Base-by-base conservation (phyloP, 2,329 filamentous ascomycete genomes). In the Sclerotinia glacialis region DNA sequence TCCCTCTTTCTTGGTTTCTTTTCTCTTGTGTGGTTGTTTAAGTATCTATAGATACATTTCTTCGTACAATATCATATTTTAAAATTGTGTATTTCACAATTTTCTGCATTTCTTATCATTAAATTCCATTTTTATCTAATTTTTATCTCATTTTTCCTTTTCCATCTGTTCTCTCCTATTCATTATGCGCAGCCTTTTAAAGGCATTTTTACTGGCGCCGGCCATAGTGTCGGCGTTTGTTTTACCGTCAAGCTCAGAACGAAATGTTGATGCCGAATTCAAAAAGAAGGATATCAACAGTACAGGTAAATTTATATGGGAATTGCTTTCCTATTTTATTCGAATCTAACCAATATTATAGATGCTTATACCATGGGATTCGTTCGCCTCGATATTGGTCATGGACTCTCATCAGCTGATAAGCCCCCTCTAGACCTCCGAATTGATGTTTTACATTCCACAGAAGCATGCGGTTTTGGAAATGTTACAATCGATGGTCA, bases 401-500 rank as follows among this genome's bases (percentile, higher is more conserved):
- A 37, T 26, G 68, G 67, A 23, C 64, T 63, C n/a, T 54, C 52
- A 62, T 72, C 72, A 73, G 67, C 64, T 71, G 70, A 73, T 63
- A 59, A 12, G 6, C 61, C 67, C 23, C 42, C 68, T 5, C 34
- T 74, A 7, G 62, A 52, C 40, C 70, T 85, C 59, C 77, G 77
- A 55, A 72, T 85, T 56, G 78, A 83, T 68, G 75, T 85, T 47
- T 73, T 79, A 42, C 79, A 81, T 67, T 80, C 82, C 12, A 75
- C 76, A 12, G 73, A 78, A n/a, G 76, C 79, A 34, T 85, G 83
- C 71, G 82, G 79, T 3, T 77, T 76, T 71, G 79, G 78, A 69
- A 82, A 81, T 69, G 76, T 84, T 67, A 80, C 78, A 23, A 72
- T 85, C 67, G 80, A 83, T 72, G 80, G 79, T 67, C 78, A 81